Conservation (phyloP, 805 yeast genomes). For the Nakazawaea ishiwadae region DNA sequence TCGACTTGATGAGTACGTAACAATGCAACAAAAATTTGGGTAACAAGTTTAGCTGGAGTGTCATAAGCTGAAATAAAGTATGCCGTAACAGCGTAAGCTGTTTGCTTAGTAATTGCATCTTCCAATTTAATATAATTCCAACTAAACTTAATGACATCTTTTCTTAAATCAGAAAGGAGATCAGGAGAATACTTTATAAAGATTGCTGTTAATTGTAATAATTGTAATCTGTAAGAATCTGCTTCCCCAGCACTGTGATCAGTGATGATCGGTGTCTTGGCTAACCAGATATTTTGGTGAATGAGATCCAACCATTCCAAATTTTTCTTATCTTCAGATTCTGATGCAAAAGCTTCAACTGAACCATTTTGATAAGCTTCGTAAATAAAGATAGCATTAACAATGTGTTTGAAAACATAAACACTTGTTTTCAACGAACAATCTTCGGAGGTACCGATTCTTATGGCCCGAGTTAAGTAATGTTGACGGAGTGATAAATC, state of each 20-base stretch:
- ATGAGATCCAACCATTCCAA: constrained; percentile 64
- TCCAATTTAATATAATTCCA: constrained; percentile 92
- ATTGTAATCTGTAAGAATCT: constrained; percentile 71
- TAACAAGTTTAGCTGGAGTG: constrained; percentile 82
- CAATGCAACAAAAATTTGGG: constrained; percentile 88
- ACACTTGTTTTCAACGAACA: constrained; percentile 48
- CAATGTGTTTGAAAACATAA: constrained; percentile 55
- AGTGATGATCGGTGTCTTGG: constrained; percentile 46
- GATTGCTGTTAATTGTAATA: constrained; percentile 76
- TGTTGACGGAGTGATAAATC: constrained; percentile 42
- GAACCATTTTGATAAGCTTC: constrained; percentile 51
- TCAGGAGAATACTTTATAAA: constrained; percentile 66
- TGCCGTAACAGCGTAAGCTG: constrained; percentile 86
- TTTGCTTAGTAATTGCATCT: constrained; percentile 84
- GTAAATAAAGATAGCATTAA: constrained; percentile 60
- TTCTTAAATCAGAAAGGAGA: constrained; percentile 54
- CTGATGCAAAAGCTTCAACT: constrained; percentile 40
- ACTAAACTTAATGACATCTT: constrained; percentile 86
- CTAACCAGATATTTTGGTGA: constrained; percentile 69
- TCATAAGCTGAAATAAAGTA: constrained; percentile 84
- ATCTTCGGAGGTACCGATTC: constrained; percentile 41
- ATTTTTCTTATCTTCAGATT: constrained; percentile 20
- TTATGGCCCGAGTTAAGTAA: constrained; percentile 49
- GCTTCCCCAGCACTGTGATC: constrained; percentile 59
- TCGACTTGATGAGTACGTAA: constrained; percentile 82